Base-by-base conservation (phyloP, 2,329 filamentous ascomycete genomes). In the Madurella fahalii region DNA sequence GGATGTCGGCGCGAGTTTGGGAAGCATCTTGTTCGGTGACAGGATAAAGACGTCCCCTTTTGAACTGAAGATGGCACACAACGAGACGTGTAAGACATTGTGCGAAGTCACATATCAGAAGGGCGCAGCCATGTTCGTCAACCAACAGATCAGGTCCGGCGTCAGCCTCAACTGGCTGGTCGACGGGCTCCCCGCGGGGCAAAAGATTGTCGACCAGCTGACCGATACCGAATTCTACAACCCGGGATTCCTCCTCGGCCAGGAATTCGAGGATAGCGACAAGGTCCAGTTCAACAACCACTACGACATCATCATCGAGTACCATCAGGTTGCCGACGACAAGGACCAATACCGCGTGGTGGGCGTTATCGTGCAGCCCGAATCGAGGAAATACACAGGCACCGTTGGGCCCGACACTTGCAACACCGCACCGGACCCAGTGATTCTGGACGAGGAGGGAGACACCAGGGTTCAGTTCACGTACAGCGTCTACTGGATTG, bases 1-100 rank as follows among this genome's bases (percentile, higher is more conserved):
- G 69, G 82, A 88, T 75, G 84, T 95, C 18, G 86, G 89, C 40
- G 94, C 96, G 74, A 94, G 89, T 61, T 73, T 99, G 60, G 94
- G 94, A 20, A 96, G 93, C 77, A 99, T 99, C 68, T 74, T 99
- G 49, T 99, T 99, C 65, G 94, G 94, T 63, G 94, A 99, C 74
- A 84, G 94, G 53, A 99, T 99, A 74, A 90, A 90, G 75, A 95
- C 90, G n/a, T 97, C 93, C 37, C 90, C 93, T 0, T 96, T 95
- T 67, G 84, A 96, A 67, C 77, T 97, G 57, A 82, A 84, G 62
- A 96, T 99, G 92, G 84, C 75, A 52, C 76, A 84, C 59, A 94
- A 99, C 69, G 89, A 96, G 71, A 86, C 85, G 0, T 99, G 94
- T 77, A 94, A 93, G 70, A 72, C 80, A 15, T 77, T 95, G 2